These are phyloP conservation scores for Guadua angustifolia DNA, from an alignment of 176 grass and related monocot genomes.

Conservation along the genomic window DNA sequence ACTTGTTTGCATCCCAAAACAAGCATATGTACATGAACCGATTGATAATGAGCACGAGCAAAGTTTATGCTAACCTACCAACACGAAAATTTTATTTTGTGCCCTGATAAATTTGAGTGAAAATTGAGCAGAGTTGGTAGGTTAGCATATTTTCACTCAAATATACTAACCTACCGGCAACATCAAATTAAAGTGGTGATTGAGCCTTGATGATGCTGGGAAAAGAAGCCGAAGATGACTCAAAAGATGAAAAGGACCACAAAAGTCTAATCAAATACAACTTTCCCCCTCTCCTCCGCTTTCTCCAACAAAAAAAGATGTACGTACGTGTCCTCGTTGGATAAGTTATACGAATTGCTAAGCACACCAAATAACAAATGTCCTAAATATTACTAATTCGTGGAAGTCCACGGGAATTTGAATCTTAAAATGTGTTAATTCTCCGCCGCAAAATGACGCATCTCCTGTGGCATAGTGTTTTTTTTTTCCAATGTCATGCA, in stretches of 20 bases:
- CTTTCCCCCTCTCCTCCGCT: not conserved
- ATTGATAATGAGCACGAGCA: too few relatives aligned
- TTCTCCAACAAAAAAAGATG: not conserved
- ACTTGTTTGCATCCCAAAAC: too few relatives aligned
- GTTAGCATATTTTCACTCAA: too few relatives aligned
- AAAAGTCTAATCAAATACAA: constrained; percentile 13
- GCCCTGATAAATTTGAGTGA: too few relatives aligned
- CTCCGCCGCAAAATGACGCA: not conserved
- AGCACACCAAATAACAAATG: not conserved
- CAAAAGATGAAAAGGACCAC: constrained; percentile 24
- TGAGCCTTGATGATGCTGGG: constrained; percentile 20
- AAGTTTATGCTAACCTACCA: too few relatives aligned
- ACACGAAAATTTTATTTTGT: too few relatives aligned
- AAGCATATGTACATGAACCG: too few relatives aligned
- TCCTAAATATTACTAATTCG: not conserved
- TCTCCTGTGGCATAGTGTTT: not conserved
- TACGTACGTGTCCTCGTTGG: not conserved
- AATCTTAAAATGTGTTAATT: not conserved
- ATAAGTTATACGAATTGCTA: not conserved
- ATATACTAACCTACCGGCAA: too few relatives aligned
- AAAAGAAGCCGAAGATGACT: constrained; percentile 33
- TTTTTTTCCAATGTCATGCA: not conserved
- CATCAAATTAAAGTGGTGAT: not conserved
- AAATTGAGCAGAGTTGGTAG: too few relatives aligned
- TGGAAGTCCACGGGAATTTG: not conserved